Evolutionary conservation across 495 filamentous ascomycete species (phyloP), one percentile per base, ranked within the genome.

Genomic region (Lentithecium fluviatile): DNA sequence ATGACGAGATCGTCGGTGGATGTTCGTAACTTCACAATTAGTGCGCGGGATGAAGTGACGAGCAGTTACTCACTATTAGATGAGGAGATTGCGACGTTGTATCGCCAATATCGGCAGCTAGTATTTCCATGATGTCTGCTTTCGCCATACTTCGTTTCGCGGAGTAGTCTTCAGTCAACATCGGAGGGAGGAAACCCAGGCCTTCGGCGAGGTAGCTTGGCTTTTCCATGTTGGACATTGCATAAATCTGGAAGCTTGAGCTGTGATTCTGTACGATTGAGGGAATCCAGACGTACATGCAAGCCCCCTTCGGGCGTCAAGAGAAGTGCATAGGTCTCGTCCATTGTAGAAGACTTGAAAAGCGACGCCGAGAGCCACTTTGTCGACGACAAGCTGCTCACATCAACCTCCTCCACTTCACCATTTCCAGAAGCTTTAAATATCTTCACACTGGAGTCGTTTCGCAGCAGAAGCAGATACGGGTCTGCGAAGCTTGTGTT

Each of bases 401-500:
- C 73, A 32, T 87, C 81, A 1, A 95, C 69, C 68, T 95, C 90
- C 66, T 97, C 94, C 24, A 99, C 75, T 52, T 97, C 94, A 20
- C 90, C 85, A 67, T 80, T 85, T 26, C 82, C 83, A 70, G 93
- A 89, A 19, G 87, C 85, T 70, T 87, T 80, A 20, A 91, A 83
- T 25, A 97, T 78, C 38, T 87, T 80, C 8, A 89, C 78, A 49
- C 87, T 91, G 0, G 81, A 82, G 71, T 97, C 91, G 57, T 96
- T 89, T 56, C 88, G 81, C 42, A 96, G 70, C 3, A 99, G 81
- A 1, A 95, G 76, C n/a, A 99, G 68, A 69, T 88, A 97, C 6
- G 91, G 91, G 68, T 97, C 94, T 12, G 80, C 79, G 65, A 97
- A 89, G 71, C 88, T 94, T n/a, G 88, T 87, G 67, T 82, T 88